Evolutionary conservation across 176 grass and related monocot genomes (phyloP), one percentile per base, ranked within the genome.

Genomic region (Thalia dealbata): DNA sequence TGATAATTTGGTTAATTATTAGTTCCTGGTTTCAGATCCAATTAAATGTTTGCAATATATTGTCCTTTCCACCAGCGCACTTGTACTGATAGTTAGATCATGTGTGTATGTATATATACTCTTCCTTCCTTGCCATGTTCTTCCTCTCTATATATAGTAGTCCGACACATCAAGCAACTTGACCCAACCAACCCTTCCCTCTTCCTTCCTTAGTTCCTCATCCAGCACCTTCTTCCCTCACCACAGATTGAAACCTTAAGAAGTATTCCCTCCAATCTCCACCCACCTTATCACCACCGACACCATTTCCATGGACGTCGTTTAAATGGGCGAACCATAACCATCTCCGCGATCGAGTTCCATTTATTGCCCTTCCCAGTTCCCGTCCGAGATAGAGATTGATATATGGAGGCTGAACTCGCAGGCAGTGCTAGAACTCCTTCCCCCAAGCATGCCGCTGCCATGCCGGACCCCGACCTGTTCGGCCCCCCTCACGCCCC

Each of bases 391-490:
- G n/a, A n/a, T 65, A 28, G 14, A 30, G 26, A 46, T 14, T 1
- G 15, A 78, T 50, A 24, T 43, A 78, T 78, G 75, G 26, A 24
- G 27, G 21, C 75, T 18, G 46, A 78, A 16, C 62, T 68, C 21
- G 58, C 48, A 29, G n/a, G 48, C 50, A 68, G 24, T 50, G 32
- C 32, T 38, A 35, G 48, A 21, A 68, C 18, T 46, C 10, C 66
- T 19, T 14, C 73, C 28, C n/a, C 59, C 14, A 21, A 7, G 25
- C 71, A 35, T 14, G 28, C 43, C 42, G 15, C 43, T 23, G 15
- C 73, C 59, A 1, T 64, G 2, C 22, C 35, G 11, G 61, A 76
- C 23, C 8, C 73, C 32, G 42, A 56, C 50, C 62, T 56, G 21
- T 54, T 68, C 44, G 26, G 10, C 18, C 14, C 46, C 45, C 14